Evolutionary conservation across 2,329 filamentous ascomycete species (phyloP).

Genomic region (Penicillium verrucosum): DNA sequence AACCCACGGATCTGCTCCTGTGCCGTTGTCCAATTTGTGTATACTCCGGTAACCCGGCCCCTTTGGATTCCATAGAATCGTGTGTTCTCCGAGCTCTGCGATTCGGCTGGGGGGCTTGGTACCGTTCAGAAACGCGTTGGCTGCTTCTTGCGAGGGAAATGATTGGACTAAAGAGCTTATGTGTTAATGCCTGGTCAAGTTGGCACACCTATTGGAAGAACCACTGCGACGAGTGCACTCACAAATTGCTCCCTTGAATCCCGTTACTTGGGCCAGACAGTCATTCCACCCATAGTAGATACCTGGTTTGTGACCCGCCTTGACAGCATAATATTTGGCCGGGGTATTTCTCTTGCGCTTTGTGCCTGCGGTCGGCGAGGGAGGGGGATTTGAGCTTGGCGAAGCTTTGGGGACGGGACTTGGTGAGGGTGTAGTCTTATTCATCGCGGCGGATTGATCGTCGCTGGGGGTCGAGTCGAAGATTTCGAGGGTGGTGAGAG

Average conservation of each 20-base stretch:
- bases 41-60: constrained; percentile 59
- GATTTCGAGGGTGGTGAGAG: not conserved
- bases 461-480: constrained; percentile 1
- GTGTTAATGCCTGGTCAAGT: not conserved
- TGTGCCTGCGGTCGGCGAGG: constrained; percentile 41
- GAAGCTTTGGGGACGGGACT: constrained; percentile 32
- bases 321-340: constrained; percentile 63
- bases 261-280: constrained; percentile 59
- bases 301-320: constrained; percentile 57
- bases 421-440: constrained; percentile 35
- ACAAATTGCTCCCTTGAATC: constrained; percentile 67
- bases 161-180: constrained; percentile 66
- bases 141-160: constrained; percentile 69
- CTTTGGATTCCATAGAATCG: constrained; percentile 61
- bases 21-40: constrained; percentile 66
- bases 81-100: constrained; percentile 38
- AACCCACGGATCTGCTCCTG: constrained; percentile 70
- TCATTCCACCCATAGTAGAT: constrained; percentile 64
- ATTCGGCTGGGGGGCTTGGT: constrained; percentile 45
- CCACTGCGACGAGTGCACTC: constrained; percentile 39
- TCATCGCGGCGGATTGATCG: constrained; percentile 22
- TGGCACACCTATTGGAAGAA: not conserved
- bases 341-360: constrained; percentile 55
- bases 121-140: constrained; percentile 71
- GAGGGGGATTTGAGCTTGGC: constrained; percentile 24